Evolutionary conservation across 1,284 basidiomycete species (phyloP).

Genomic region (Ustilago trichophora): DNA sequence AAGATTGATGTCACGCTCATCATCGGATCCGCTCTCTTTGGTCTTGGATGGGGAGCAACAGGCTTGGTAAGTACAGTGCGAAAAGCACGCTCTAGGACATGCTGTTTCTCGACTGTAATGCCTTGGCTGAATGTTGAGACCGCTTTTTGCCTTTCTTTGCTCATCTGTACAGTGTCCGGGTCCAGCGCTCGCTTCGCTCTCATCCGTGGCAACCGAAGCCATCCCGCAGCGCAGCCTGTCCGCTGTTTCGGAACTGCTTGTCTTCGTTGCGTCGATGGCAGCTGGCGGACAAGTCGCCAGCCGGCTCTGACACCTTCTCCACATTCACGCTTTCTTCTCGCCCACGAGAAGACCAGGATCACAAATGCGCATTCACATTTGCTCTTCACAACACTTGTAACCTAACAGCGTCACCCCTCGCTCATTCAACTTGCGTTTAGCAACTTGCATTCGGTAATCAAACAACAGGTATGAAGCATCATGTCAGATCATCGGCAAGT

Average conservation of each 20-base stretch:
- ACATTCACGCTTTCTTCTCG: background rate
- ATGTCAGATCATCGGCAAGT: too few relatives aligned
- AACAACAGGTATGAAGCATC: too few relatives aligned
- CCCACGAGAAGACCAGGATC: background rate
- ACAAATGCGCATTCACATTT: too few relatives aligned
- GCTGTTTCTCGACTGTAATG: too few relatives aligned
- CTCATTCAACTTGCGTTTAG: too few relatives aligned
- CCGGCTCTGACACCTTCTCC: slow-evolving; percentile 3
- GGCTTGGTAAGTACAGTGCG: slow-evolving; percentile 30
- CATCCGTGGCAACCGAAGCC: slow-evolving; percentile 5
- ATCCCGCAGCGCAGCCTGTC: slow-evolving; percentile 3
- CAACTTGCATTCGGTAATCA: too few relatives aligned
- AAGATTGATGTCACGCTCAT: slow-evolving; percentile 52
- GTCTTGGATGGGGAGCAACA: slow-evolving; percentile 63
- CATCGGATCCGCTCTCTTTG: slow-evolving; percentile 58
- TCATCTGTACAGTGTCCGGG: slow-evolving; percentile 47
- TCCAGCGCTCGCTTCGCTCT: slow-evolving; percentile 42
- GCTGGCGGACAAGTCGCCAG: slow-evolving; percentile 34
- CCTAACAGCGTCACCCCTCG: too few relatives aligned
- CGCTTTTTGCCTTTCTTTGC: background rate
- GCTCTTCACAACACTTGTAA: too few relatives aligned
- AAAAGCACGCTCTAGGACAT: background rate
- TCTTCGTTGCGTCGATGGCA: slow-evolving; percentile 39
- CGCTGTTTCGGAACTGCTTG: slow-evolving; percentile 1
- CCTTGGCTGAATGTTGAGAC: too few relatives aligned